Percentiles rank a stretch among this genome's conserved stretches.
phyloP scores from a whole-genome alignment of 345 rosid genomes.

The Streptanthus diversifolius region DNA sequence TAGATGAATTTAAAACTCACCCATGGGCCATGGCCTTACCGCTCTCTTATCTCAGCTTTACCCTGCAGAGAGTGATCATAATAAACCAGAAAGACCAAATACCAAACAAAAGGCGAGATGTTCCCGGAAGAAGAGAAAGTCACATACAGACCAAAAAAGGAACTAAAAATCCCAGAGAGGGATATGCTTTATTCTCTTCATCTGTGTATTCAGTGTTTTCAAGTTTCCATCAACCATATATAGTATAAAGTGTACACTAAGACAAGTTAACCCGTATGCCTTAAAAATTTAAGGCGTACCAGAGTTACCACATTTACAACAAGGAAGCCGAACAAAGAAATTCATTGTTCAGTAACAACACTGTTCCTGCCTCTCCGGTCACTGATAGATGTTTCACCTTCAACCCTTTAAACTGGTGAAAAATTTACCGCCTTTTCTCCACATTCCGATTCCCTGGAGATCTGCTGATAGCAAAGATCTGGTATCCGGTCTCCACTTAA shows the following conservation, averaged over 20 bases:
- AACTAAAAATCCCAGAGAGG: not conserved
- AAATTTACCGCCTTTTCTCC: slow-evolving; percentile 53
- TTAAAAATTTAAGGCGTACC: slow-evolving; percentile 10
- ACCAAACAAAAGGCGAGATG: not conserved
- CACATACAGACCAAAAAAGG: not conserved
- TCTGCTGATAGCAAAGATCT: slow-evolving; percentile 44
- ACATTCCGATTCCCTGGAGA: slow-evolving; percentile 52
- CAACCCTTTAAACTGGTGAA: slow-evolving; percentile 42
- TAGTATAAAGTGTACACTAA: slow-evolving; percentile 14
- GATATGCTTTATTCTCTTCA: slow-evolving; percentile 8
- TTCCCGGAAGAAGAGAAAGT: not conserved
- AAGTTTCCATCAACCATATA: slow-evolving; percentile 1
- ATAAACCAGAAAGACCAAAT: not conserved
- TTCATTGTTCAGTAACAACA: not conserved
- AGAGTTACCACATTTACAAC: slow-evolving; percentile 19
- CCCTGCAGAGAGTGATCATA: not conserved
- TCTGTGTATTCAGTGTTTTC: not conserved
- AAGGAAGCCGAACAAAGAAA: not conserved
- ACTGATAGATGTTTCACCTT: not conserved
- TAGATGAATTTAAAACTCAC: not conserved
- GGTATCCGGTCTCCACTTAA: slow-evolving; percentile 69
- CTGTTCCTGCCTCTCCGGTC: not conserved
- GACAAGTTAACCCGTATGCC: slow-evolving; percentile 8
- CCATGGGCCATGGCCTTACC: not conserved
- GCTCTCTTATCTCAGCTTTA: not conserved